Base-by-base conservation (phyloP, 1,284 basidiomycete genomes). In the Boletus mariae region DNA sequence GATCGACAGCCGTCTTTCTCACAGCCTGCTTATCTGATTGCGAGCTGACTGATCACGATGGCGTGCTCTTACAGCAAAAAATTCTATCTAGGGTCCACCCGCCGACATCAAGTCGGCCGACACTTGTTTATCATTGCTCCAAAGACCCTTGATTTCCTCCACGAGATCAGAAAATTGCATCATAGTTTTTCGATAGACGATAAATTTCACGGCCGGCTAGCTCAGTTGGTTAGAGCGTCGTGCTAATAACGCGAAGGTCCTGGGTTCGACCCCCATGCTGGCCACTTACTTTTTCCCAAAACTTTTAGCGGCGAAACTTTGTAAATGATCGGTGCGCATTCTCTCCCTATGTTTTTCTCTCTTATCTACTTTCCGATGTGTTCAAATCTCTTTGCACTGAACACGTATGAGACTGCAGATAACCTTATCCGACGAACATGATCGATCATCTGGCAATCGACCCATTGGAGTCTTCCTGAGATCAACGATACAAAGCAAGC, bases 241-340 rank as follows among this genome's bases (percentile, higher is more conserved):
- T 61, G 59, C 59, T 61, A 61, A 61, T 61, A 61, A 61, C 59
- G 59, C 59, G 60, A 61, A 61, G 59, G 57, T 61, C 59, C 52
- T 62, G 59, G 59, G 59, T 61, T 61, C 60, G 60, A 61, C 52
- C 59, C 59, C 59, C 59, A 61, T 54, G 60, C 5, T 61, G 59
- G 59, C 59, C 59, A 61, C 17, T 15, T 1, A 4, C 31, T 31
- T 57, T 49, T 45, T 37, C n/a, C n/a, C 20, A 29, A 2, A 9
- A 29, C 29, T 10, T 2, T 10, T 29, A 29, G 29, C 10, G 29
- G 29, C 10, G 9, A 29, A 29, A 9, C 8, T 8, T 29, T 29
- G 8, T 20, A 20, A 20, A 20, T 20, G 17, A 20, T 20, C 17
- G 17, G 17, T 20, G 17, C 17, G 17, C 17, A 20, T 20, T 20